Conservation (phyloP, 257 asterid genomes). For the Ajuga chamaepitys region DNA sequence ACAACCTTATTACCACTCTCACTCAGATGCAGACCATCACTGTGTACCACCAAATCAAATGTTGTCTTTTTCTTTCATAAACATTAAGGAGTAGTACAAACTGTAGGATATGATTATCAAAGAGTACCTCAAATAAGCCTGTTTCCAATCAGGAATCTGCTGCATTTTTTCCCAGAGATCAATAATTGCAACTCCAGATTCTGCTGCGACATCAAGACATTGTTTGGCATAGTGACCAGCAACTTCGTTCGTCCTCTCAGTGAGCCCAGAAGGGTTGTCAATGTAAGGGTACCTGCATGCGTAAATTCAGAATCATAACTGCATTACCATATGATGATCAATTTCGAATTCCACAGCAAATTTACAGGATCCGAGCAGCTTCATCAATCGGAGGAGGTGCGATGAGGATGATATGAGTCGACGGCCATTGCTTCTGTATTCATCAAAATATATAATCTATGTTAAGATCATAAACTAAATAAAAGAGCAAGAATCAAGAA, state of each 20-base stretch:
- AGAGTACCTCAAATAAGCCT: constrained; percentile 47
- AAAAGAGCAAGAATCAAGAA: too few relatives aligned
- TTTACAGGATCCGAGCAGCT: constrained; percentile 59
- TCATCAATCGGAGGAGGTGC: constrained; percentile 89
- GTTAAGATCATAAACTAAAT: too few relatives aligned
- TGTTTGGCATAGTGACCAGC: constrained; percentile 68
- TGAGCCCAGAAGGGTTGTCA: constrained; percentile 36
- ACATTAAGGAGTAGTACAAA: too few relatives aligned
- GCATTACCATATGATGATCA: background rate
- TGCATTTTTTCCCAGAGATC: constrained; percentile 90
- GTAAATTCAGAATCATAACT: background rate
- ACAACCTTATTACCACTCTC: constrained; percentile 47
- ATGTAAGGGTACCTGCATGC: constrained; percentile 37
- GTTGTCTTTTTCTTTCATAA: too few relatives aligned
- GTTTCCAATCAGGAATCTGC: constrained; percentile 55
- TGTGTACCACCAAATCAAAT: constrained; percentile 15
- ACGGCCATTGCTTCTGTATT: constrained; percentile 73
- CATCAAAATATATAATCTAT: too few relatives aligned
- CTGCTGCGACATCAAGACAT: constrained; percentile 61
- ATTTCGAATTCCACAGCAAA: background rate
- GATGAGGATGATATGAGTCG: constrained; percentile 56
- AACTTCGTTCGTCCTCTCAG: constrained; percentile 84
- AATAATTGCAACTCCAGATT: constrained; percentile 44
- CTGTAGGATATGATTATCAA: background rate
- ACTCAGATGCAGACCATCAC: constrained; percentile 79